Percentiles rank a stretch among this genome's conserved stretches.
phyloP scores from a whole-genome alignment of 1,284 basidiomycete species.

The Cryptococcus sp. region DNA sequence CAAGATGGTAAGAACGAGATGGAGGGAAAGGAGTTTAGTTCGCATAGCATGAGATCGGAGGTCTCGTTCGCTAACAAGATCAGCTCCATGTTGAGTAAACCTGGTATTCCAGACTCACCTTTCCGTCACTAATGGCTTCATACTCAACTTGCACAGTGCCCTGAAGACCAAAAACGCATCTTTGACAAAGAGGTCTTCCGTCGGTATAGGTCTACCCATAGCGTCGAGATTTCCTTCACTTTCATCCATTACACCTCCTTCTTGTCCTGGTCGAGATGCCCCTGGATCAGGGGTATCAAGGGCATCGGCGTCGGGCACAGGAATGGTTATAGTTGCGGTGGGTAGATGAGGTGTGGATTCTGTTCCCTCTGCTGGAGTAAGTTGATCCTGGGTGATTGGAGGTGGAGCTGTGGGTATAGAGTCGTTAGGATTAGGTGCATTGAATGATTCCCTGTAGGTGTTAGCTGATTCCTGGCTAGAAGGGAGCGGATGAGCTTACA shows the following conservation, averaged over 20 bases:
- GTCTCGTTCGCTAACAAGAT: slow-evolving; percentile 69
- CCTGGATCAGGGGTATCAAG: slow-evolving; percentile 27
- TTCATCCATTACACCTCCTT: slow-evolving; percentile 10
- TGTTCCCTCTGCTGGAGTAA: slow-evolving; percentile 4
- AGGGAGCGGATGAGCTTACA: slow-evolving; percentile 17
- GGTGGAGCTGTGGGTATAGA: slow-evolving; percentile 36
- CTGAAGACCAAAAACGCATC: slow-evolving; percentile 95
- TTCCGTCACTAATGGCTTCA: slow-evolving; percentile 90
- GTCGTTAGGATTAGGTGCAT: slow-evolving; percentile 47
- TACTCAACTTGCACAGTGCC: slow-evolving; percentile 92
- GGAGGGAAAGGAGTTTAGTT: slow-evolving; percentile 85
- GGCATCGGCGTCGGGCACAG: slow-evolving; percentile 38
- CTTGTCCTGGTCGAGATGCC: not conserved
- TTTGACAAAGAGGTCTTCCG: slow-evolving; percentile 79
- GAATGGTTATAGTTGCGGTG: slow-evolving; percentile 29
- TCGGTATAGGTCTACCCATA: slow-evolving; percentile 40
- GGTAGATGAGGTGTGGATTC: slow-evolving; percentile 20
- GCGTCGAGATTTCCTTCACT: slow-evolving; percentile 32
- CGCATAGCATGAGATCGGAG: slow-evolving; percentile 92
- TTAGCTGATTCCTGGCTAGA: not conserved
- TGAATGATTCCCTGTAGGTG: slow-evolving; percentile 32
- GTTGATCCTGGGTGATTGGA: slow-evolving; percentile 10
- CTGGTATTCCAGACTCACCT: slow-evolving; percentile 55
- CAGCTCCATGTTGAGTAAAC: not conserved
- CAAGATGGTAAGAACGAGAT: slow-evolving; percentile 86